Evolutionary conservation across 1,284 basidiomycete species (phyloP).

Genomic region (Trichosporon sp.): DNA sequence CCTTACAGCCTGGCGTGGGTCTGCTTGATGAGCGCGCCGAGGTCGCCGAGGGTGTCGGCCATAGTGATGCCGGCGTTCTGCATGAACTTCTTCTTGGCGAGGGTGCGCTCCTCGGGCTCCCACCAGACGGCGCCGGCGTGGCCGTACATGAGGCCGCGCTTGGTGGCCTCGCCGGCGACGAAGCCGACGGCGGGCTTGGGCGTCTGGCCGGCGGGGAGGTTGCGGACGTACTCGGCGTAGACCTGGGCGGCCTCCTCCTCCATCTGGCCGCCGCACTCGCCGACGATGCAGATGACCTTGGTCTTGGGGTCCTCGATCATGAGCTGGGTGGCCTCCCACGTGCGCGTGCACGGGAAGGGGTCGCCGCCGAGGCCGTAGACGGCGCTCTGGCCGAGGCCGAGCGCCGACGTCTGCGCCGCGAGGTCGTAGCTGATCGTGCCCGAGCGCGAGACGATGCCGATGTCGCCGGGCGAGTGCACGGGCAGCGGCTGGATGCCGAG

Average conservation of each 20-base stretch:
- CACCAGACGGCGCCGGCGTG: conserved; percentile 58
- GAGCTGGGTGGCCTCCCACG: conserved; percentile 81
- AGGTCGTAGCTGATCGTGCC: conserved; percentile 75
- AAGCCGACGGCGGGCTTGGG: conserved; percentile 93
- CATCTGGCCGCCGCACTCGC: conserved; percentile 86
- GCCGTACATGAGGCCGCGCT: conserved; percentile 91
- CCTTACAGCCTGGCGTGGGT: conserved; percentile 14
- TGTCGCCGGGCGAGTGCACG: conserved; percentile 84
- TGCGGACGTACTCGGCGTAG: conserved; percentile 69
- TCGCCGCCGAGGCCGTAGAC: conserved; percentile 95
- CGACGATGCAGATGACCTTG: conserved; percentile 88
- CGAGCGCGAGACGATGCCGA: conserved; percentile 89
- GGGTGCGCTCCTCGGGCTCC: conserved; percentile 19
- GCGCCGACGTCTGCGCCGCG: conserved; percentile 86
- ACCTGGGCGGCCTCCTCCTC: conserved; percentile 98
- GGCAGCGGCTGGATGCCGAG: conserved; percentile 97
- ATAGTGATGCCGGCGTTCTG: conserved; percentile 18
- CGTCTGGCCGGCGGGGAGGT: conserved; percentile 37
- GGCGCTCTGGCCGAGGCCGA: conserved; percentile 87
- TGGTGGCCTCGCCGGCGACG: conserved; percentile 89
- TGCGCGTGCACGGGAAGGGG: conserved; percentile 76
- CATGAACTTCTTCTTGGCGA: conserved; percentile 17
- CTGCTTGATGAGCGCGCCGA: conserved; percentile 19
- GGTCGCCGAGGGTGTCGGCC: conserved; percentile 21
- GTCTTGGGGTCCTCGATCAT: conserved; percentile 79